These are phyloP conservation scores for Tolypocladium guangdongense DNA, from an alignment of 2,329 filamentous ascomycete genomes.

Conservation along the genomic window DNA sequence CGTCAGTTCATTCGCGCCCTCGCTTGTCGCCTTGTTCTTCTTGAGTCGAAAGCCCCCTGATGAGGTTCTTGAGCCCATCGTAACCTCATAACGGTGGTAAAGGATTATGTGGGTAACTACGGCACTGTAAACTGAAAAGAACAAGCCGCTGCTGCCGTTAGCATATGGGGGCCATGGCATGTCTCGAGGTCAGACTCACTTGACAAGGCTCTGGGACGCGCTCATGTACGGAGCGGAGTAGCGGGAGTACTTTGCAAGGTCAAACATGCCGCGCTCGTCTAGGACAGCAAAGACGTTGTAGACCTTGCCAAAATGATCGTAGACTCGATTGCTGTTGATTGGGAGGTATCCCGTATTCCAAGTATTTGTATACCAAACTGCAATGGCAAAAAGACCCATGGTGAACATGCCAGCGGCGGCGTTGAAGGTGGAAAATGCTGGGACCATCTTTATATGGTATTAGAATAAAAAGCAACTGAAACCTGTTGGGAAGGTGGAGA, in stretches of 20 bases:
- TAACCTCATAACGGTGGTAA: constrained; percentile 28
- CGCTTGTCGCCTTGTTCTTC: constrained; percentile 7
- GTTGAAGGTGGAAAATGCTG: constrained; percentile 25
- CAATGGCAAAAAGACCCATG: constrained; percentile 16
- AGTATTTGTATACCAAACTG: constrained; percentile 20
- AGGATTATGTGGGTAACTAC: constrained; percentile 28
- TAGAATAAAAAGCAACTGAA: background rate
- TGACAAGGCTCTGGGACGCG: constrained; percentile 21
- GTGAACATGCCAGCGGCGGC: constrained; percentile 18
- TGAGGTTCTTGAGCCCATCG: constrained; percentile 20
- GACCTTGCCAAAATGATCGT: constrained; percentile 23
- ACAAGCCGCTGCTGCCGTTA: constrained; percentile 15
- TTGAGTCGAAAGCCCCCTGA: constrained; percentile 16
- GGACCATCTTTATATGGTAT: constrained; percentile 13
- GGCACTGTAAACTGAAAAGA: constrained; percentile 30
- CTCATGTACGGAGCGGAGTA: constrained; percentile 32
- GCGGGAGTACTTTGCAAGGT: constrained; percentile 23
- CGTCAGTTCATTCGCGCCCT: background rate
- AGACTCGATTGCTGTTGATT: constrained; percentile 28
- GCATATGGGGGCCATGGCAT: background rate
- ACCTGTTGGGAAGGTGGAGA: background rate
- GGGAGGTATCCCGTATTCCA: constrained; percentile 27
- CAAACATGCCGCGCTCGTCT: constrained; percentile 22
- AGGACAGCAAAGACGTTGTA: constrained; percentile 27
- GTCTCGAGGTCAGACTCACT: constrained; percentile 6